phyloP scores from a whole-genome alignment of 2,329 filamentous ascomycete species.

The Akanthomyces muscarius region DNA sequence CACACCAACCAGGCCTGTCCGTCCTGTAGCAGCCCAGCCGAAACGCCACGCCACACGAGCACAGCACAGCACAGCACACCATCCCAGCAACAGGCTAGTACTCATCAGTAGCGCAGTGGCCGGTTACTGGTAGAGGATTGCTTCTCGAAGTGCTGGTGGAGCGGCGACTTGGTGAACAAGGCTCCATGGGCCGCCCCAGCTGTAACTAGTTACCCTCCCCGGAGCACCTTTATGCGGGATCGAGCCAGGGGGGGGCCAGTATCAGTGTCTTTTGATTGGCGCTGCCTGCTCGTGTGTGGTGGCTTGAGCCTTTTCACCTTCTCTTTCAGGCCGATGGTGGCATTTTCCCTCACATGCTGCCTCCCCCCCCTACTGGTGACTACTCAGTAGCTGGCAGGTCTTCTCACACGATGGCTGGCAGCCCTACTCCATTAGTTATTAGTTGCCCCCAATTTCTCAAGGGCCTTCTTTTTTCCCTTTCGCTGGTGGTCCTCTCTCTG shows the following conservation, averaged over 20 bases:
- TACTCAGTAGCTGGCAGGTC: neutral
- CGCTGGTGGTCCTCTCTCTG: neutral
- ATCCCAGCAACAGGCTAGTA: neutral
- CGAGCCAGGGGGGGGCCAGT: slow-evolving; percentile 24
- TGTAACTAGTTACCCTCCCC: slow-evolving; percentile 15
- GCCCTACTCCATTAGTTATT: slow-evolving; percentile 6
- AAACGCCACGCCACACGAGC: slow-evolving; percentile 10
- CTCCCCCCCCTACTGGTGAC: slow-evolving; percentile 18
- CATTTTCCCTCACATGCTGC: slow-evolving; percentile 29
- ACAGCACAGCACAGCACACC: neutral
- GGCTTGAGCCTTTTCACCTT: slow-evolving; percentile 32
- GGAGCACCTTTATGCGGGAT: slow-evolving; percentile 13
- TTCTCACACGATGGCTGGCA: slow-evolving; percentile 11
- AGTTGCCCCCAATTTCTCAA: neutral
- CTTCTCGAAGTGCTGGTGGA: slow-evolving; percentile 13
- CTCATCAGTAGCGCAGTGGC: neutral
- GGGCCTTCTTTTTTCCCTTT: neutral
- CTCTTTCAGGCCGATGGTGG: slow-evolving; percentile 34
- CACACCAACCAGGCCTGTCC: neutral
- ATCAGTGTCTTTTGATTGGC: slow-evolving; percentile 31
- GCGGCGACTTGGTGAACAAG: neutral
- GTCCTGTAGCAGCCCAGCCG: neutral
- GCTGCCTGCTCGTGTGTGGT: slow-evolving; percentile 27
- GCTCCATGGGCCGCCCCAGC: slow-evolving; percentile 14
- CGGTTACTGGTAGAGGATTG: neutral